These are phyloP conservation scores for Agapanthus africanus DNA, from an alignment of 106 monocot species.

Conservation along the genomic window DNA sequence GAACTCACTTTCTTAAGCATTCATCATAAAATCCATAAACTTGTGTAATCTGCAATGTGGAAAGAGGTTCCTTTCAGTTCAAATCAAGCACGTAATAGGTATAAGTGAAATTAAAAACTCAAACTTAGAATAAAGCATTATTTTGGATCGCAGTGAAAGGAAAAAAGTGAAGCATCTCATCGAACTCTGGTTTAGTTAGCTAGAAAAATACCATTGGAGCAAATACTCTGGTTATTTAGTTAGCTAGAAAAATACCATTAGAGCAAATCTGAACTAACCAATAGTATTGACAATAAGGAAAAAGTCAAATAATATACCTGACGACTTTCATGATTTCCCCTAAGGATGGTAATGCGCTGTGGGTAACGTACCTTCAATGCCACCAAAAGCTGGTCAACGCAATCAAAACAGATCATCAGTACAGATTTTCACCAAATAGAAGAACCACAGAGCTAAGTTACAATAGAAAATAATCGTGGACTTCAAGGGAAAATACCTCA, in stretches of 20 bases:
- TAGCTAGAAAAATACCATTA: no score
- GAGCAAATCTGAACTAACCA: background rate
- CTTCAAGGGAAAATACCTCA: background rate
- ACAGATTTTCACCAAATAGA: constrained; percentile 2
- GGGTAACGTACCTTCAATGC: constrained; percentile 91
- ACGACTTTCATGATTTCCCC: constrained; percentile 97
- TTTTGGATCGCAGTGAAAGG: background rate
- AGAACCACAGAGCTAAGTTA: constrained; percentile 1
- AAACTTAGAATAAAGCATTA: background rate
- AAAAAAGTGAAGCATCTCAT: background rate
- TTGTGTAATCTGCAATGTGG: constrained; percentile 83
- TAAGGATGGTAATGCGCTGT: constrained; percentile 89
- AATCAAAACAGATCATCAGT: constrained; percentile 3
- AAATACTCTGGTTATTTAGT: no score
- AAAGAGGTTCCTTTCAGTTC: constrained; percentile 1
- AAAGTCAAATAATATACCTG: constrained; percentile 43
- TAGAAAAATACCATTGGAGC: no score
- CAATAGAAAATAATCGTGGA: background rate
- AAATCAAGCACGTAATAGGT: background rate
- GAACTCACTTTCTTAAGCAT: constrained; percentile 89
- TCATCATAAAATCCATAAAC: constrained; percentile 99
- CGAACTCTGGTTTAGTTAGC: no score
- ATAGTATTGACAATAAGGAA: background rate
- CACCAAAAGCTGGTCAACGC: constrained; percentile 64
- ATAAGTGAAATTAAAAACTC: background rate